Evolutionary conservation across 2,329 filamentous ascomycete species (phyloP).

Genomic region (Fonsecaea erecta): DNA sequence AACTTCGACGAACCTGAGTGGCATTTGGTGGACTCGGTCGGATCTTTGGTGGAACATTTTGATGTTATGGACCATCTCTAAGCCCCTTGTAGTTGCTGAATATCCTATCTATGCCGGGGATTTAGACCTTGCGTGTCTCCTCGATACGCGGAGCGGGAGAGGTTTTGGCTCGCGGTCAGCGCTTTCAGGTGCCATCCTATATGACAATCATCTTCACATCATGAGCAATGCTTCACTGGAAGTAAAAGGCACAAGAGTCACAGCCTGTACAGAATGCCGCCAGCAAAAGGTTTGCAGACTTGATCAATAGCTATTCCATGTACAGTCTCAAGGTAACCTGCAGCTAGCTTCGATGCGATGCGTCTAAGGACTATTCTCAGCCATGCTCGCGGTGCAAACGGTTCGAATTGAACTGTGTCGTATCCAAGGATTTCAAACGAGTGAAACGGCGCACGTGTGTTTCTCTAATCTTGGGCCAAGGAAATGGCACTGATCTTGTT

Average conservation of each 20-base stretch:
- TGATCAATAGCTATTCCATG: background rate
- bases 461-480: background rate
- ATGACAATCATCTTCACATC: background rate
- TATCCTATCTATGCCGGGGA: background rate
- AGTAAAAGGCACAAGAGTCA: slow-evolving; percentile 23
- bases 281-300: slow-evolving; percentile 63
- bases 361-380: slow-evolving; percentile 19
- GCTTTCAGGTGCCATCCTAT: background rate
- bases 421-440: slow-evolving; percentile 21
- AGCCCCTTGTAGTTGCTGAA: background rate
- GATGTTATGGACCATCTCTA: background rate
- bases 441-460: slow-evolving; percentile 25
- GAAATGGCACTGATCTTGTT: slow-evolving; percentile 4
- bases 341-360: slow-evolving; percentile 27
- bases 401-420: slow-evolving; percentile 17
- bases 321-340: background rate
- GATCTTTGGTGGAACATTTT: background rate
- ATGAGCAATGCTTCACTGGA: slow-evolving; percentile 14
- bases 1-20: background rate
- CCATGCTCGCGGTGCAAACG: slow-evolving; percentile 25
- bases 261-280: slow-evolving; percentile 69
- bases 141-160: background rate
- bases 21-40: background rate
- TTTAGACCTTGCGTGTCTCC: background rate
- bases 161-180: background rate